Evolutionary conservation across 768 basidiomycete species (phyloP).

Genomic region (Suillus alpinus): DNA sequence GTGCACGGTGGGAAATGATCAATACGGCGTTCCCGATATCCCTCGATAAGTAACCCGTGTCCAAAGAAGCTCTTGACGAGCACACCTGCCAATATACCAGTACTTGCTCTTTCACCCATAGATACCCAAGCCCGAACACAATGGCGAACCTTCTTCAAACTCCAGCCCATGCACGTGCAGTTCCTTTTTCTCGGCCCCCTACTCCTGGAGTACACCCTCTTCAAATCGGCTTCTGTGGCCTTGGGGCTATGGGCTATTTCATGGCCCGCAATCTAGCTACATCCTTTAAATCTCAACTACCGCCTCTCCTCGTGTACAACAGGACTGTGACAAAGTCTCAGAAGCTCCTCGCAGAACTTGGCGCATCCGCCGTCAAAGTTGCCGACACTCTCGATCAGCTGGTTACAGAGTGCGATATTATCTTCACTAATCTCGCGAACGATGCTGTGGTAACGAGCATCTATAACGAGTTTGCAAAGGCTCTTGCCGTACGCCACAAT

Average conservation of each 20-base stretch:
- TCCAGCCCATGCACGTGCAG: conserved; percentile 12
- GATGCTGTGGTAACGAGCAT: conserved; percentile 67
- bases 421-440: conserved; percentile 70
- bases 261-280: conserved; percentile 83
- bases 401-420: conserved; percentile 65
- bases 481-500: conserved; percentile 47
- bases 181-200: conserved; percentile 59
- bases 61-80: not conserved
- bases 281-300: conserved; percentile 39
- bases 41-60: not conserved
- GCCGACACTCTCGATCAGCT: conserved; percentile 58
- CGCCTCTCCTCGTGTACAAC: conserved; percentile 74
- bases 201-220: conserved; percentile 42
- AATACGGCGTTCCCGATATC: not conserved
- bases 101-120: not conserved
- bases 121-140: not conserved
- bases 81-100: not conserved
- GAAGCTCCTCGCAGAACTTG: conserved; percentile 53
- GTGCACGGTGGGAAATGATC: not conserved
- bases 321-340: conserved; percentile 61
- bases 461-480: conserved; percentile 58
- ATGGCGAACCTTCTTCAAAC: conserved; percentile 8
- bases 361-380: conserved; percentile 49
- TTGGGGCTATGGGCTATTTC: conserved; percentile 68
- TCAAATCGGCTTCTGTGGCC: conserved; percentile 44